A percentile compares a stretch with the other conserved stretches of the same genome.
Evolutionary conservation across 495 filamentous ascomycete genomes (phyloP).

Genomic region (Umbilicaria muhlenbergii): DNA sequence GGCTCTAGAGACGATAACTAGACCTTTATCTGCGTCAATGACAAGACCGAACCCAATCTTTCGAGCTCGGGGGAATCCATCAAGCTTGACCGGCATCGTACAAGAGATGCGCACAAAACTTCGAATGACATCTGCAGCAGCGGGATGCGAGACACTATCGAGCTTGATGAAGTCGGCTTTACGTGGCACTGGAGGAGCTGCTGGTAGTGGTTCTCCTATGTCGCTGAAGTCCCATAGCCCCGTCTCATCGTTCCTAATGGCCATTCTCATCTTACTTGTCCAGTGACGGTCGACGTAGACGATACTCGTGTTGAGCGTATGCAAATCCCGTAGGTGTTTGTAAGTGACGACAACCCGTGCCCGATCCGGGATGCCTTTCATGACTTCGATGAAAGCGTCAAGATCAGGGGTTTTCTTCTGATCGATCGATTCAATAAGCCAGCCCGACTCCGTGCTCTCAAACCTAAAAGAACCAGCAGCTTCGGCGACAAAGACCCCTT

Average conservation of each 20-base stretch:
- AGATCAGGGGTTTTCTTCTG: constrained; percentile 78
- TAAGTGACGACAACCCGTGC: constrained; percentile 85
- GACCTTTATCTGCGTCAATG: constrained; percentile 85
- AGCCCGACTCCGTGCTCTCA: constrained; percentile 77
- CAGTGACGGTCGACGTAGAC: constrained; percentile 90
- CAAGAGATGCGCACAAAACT: constrained; percentile 91
- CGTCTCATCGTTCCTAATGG: constrained; percentile 76
- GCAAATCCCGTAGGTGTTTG: constrained; percentile 86
- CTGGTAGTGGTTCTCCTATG: constrained; percentile 63
- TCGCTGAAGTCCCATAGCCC: constrained; percentile 93
- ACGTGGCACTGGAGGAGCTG: constrained; percentile 49
- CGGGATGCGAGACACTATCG: constrained; percentile 75
- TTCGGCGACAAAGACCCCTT: constrained; percentile 90
- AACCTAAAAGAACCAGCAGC: constrained; percentile 90
- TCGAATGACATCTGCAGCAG: constrained; percentile 78
- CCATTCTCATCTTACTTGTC: constrained; percentile 84
- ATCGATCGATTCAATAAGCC: constrained; percentile 86
- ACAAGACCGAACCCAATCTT: constrained; percentile 94
- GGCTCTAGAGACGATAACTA: constrained; percentile 84
- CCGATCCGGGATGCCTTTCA: constrained; percentile 79
- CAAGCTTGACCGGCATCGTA: constrained; percentile 85
- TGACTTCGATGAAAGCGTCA: constrained; percentile 78
- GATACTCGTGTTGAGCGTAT: constrained; percentile 86
- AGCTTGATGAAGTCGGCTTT: constrained; percentile 83
- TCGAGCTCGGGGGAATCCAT: constrained; percentile 81